Percentiles rank a stretch among this genome's conserved stretches.
These are phyloP conservation scores for Phialocephala sp. DNA, from an alignment of 2,329 filamentous ascomycete genomes.

Conservation along the genomic window DNA sequence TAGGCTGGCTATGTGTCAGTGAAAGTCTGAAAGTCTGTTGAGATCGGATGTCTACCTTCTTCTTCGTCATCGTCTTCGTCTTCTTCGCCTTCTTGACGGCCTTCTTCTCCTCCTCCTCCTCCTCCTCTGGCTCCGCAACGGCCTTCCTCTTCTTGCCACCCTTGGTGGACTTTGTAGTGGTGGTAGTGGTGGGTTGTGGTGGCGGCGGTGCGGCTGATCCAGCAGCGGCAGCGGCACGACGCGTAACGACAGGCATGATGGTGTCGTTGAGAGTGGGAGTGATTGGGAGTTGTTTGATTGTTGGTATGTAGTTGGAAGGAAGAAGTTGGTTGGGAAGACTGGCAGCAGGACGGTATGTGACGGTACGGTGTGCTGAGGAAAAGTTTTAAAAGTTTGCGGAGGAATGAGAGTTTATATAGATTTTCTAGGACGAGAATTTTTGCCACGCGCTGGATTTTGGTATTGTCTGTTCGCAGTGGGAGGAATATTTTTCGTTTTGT, in stretches of 20 bases:
- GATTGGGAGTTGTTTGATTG: neutral
- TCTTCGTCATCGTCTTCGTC: neutral
- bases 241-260: neutral
- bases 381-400: neutral
- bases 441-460: neutral
- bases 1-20: neutral
- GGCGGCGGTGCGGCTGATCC: neutral
- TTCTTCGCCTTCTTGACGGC: neutral
- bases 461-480: neutral
- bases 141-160: neutral
- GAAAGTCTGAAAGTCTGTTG: neutral
- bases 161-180: neutral
- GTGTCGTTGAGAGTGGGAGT: neutral
- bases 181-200: neutral
- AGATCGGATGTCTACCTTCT: neutral
- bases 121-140: neutral
- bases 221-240: neutral
- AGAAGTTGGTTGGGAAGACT: neutral
- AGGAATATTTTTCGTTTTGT: neutral
- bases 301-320: neutral
- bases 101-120: neutral
- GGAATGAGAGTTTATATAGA: neutral
- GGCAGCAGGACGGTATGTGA: no score
- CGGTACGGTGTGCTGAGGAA: neutral
- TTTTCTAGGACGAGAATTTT: neutral